Conservation (phyloP, 129 eudicot species). For the Flaveria trinervia region DNA sequence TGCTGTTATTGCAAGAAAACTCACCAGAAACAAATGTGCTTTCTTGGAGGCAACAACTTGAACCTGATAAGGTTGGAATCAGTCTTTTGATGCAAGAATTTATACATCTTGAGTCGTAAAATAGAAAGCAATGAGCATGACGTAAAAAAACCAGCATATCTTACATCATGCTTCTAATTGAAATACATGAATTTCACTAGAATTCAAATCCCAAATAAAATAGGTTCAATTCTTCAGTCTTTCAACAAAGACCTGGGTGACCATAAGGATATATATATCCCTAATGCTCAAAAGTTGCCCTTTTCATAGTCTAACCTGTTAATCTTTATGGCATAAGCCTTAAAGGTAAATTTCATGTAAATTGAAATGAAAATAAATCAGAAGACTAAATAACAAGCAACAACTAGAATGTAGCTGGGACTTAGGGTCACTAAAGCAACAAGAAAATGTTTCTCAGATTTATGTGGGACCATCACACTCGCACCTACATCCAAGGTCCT, state of each 20-base stretch:
- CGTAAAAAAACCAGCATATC: not conserved
- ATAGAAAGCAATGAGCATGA: not conserved
- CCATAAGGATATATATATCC: not conserved
- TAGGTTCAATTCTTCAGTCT: not conserved
- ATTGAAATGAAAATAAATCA: too few species aligned
- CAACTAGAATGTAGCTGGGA: too few species aligned
- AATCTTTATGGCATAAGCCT: too few species aligned
- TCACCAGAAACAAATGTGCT: not conserved
- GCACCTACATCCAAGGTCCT: too few species aligned
- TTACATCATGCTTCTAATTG: not conserved
- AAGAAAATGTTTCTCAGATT: too few species aligned
- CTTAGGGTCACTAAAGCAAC: too few species aligned
- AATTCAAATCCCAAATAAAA: not conserved
- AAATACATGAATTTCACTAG: not conserved
- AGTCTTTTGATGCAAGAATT: not conserved
- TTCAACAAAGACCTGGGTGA: not conserved
- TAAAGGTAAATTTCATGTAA: too few species aligned
- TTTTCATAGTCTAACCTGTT: too few species aligned
- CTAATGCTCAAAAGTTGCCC: too few species aligned
- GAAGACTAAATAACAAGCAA: too few species aligned
- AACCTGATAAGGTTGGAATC: not conserved
- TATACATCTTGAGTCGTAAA: not conserved
- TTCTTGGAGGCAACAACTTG: not conserved
- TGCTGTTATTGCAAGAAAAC: not conserved
- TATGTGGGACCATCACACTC: not conserved